These are phyloP conservation scores for Fusarium albidum DNA, from an alignment of 2,329 filamentous ascomycete species.

Conservation along the genomic window DNA sequence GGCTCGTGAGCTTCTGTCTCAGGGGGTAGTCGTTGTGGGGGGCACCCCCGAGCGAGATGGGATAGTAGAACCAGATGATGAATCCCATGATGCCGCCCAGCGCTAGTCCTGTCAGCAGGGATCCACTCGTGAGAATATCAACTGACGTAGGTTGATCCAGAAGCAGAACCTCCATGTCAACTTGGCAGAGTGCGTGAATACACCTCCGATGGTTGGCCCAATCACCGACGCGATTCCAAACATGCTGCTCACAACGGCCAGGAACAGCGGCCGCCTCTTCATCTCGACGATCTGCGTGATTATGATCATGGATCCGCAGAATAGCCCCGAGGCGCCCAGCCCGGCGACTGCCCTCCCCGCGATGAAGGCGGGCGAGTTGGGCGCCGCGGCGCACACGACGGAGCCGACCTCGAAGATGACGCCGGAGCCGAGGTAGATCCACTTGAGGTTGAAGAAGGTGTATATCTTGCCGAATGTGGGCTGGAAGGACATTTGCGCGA, in stretches of 20 bases:
- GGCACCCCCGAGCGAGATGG: constrained; percentile 13
- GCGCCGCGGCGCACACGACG: constrained; percentile 40
- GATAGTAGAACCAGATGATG: constrained; percentile 22
- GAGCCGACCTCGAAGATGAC: constrained; percentile 39
- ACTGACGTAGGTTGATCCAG: constrained; percentile 36
- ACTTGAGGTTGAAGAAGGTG: constrained; percentile 45
- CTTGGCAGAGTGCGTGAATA: constrained; percentile 28
- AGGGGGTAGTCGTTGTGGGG: background rate
- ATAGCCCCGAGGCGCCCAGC: constrained; percentile 37
- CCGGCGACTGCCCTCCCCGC: constrained; percentile 49
- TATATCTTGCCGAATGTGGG: constrained; percentile 44
- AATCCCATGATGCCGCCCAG: constrained; percentile 18
- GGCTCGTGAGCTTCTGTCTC: constrained; percentile 10
- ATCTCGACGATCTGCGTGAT: constrained; percentile 23
- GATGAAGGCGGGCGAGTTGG: constrained; percentile 48
- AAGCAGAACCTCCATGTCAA: constrained; percentile 38
- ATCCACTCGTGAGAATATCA: accelerated
- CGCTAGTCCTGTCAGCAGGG: background rate
- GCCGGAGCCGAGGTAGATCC: constrained; percentile 37
- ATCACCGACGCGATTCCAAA: constrained; percentile 31
- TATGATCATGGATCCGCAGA: constrained; percentile 28
- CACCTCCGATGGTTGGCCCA: constrained; percentile 29
- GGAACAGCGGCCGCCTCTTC: constrained; percentile 20
- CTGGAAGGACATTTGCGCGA: constrained; percentile 37
- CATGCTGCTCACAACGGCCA: constrained; percentile 33